Conservation (phyloP, 805 yeast species). For the Lipomyces spencermartinsiae region DNA sequence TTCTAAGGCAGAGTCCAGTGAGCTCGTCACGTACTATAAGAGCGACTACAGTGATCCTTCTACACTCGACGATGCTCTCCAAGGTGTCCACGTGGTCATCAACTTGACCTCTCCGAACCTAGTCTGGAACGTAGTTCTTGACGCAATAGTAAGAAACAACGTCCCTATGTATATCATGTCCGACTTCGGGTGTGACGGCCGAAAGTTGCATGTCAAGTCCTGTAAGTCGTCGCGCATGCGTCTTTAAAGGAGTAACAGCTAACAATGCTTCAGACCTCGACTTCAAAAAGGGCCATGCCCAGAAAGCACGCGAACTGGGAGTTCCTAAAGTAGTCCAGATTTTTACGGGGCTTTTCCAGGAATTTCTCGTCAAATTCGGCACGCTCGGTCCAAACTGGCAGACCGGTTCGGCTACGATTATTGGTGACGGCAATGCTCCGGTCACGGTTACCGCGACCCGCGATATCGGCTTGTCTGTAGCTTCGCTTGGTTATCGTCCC, state of each 20-base stretch:
- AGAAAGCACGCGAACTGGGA: conserved; percentile 28
- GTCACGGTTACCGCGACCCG: conserved; percentile 36
- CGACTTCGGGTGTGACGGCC: conserved; percentile 60
- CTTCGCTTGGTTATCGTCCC: conserved; percentile 37
- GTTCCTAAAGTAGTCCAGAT: conserved; percentile 41
- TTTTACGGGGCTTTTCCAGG: conserved; percentile 38
- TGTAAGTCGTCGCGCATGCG: too few species aligned
- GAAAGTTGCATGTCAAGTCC: too few species aligned
- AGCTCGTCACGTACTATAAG: conserved; percentile 24
- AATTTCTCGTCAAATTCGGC: conserved; percentile 26
- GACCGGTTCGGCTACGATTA: conserved; percentile 25
- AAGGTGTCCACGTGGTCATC: conserved; percentile 59
- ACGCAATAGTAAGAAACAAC: conserved; percentile 48
- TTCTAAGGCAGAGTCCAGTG: conserved; percentile 35
- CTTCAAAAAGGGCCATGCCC: conserved; percentile 31
- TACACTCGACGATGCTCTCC: conserved; percentile 44
- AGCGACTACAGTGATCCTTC: conserved; percentile 41
- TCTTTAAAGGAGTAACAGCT: too few species aligned
- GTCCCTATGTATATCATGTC: conserved; percentile 64
- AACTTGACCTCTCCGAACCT: conserved; percentile 50
- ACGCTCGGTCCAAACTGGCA: conserved; percentile 24
- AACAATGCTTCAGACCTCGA: conserved; percentile 13
- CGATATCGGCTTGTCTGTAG: conserved; percentile 43
- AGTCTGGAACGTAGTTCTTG: conserved; percentile 48
- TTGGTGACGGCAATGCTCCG: conserved; percentile 34